Conservation (phyloP, 2,329 filamentous ascomycete genomes). For the Scedosporium aurantiacum region DNA sequence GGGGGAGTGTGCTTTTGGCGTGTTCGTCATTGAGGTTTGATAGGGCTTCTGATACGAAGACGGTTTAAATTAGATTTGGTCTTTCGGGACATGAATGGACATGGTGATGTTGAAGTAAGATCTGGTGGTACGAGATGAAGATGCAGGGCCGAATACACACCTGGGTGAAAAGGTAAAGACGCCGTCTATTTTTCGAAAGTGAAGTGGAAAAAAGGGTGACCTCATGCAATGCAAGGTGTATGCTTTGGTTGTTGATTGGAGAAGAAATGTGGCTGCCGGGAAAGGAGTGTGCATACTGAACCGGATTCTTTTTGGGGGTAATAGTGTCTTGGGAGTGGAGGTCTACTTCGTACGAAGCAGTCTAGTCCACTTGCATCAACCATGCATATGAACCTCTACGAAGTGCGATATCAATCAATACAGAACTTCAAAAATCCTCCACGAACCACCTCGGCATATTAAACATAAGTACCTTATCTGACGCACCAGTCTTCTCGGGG, state of each 20-base stretch:
- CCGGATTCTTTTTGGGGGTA: not conserved
- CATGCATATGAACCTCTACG: too few species aligned
- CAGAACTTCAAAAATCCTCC: too few species aligned
- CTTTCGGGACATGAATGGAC: not conserved
- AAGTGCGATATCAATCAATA: too few species aligned
- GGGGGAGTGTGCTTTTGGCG: not conserved
- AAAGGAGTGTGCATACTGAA: not conserved
- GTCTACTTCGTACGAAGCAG: too few species aligned
- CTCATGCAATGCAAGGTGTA: not conserved
- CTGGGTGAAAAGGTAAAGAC: too few species aligned
- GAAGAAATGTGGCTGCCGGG: not conserved
- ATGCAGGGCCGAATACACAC: too few species aligned
- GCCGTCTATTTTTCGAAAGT: not conserved
- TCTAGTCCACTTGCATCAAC: too few species aligned
- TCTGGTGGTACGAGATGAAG: not conserved
- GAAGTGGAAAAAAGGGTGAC: conserved; percentile 2
- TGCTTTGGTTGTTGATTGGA: not conserved
- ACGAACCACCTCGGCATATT: too few species aligned
- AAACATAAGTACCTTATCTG: too few species aligned
- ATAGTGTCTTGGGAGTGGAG: not conserved
- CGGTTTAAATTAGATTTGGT: not conserved
- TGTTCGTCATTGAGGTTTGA: not conserved
- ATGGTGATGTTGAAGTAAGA: not conserved
- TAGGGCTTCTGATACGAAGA: not conserved
- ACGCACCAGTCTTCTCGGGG: too few species aligned